A percentile compares a stretch with the other conserved stretches of the same genome.
These are phyloP conservation scores for Penicillium sumatraense DNA, from an alignment of 2,329 filamentous ascomycete species.

Conservation along the genomic window DNA sequence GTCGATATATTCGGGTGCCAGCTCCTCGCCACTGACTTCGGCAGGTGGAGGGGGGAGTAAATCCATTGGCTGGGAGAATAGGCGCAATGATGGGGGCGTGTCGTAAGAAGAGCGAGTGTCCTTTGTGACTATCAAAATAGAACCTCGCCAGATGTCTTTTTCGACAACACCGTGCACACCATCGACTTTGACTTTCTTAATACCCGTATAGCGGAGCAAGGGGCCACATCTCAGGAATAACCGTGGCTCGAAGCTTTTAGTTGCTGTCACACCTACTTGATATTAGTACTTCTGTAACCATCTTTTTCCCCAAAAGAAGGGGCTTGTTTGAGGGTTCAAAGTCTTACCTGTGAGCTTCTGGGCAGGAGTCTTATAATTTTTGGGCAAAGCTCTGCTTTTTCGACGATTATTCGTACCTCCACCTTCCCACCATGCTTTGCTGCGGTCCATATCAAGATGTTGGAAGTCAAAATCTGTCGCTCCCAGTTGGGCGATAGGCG, in stretches of 20 bases:
- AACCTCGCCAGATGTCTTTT: slow-evolving; percentile 88
- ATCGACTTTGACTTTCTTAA: slow-evolving; percentile 60
- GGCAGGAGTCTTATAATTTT: slow-evolving; percentile 38
- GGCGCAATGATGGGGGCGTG: slow-evolving; percentile 72
- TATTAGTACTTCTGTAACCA: slow-evolving; percentile 6
- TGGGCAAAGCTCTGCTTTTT: slow-evolving; percentile 50
- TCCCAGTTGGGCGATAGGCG: slow-evolving; percentile 64
- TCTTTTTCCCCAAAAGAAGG: not conserved
- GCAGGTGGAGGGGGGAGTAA: slow-evolving; percentile 77
- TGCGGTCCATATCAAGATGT: slow-evolving; percentile 52
- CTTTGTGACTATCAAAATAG: slow-evolving; percentile 91
- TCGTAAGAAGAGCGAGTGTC: slow-evolving; percentile 85
- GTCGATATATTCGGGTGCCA: slow-evolving; percentile 82
- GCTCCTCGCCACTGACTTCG: slow-evolving; percentile 65
- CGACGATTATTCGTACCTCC: slow-evolving; percentile 52
- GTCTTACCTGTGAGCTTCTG: slow-evolving; percentile 39
- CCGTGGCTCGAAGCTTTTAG: slow-evolving; percentile 77
- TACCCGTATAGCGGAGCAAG: slow-evolving; percentile 84
- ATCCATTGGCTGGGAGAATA: slow-evolving; percentile 87
- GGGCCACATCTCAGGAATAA: slow-evolving; percentile 90
- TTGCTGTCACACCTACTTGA: slow-evolving; percentile 48
- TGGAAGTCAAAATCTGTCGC: slow-evolving; percentile 65
- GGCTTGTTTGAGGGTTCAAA: too few species aligned
- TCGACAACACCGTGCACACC: slow-evolving; percentile 51
- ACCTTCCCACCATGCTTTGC: slow-evolving; percentile 78